Evolutionary conservation across 2,329 filamentous ascomycete genomes (phyloP).

Genomic region (Alternaria triticina): DNA sequence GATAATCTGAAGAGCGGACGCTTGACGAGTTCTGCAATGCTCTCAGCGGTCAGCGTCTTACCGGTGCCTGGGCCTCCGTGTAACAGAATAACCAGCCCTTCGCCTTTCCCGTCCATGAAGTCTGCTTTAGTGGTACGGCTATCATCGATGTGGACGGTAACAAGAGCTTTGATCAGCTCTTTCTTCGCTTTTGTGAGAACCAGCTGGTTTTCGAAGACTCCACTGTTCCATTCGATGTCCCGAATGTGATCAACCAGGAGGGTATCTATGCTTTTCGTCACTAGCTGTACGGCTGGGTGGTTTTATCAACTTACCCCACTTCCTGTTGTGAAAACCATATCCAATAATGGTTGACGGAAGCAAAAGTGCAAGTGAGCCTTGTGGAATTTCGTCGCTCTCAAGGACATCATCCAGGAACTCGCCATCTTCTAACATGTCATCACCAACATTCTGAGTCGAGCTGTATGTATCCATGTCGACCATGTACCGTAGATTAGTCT

Average conservation of each 20-base stretch:
- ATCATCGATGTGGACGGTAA: neutral
- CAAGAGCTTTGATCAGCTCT: neutral
- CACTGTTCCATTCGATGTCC: neutral
- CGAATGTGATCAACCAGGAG: too few relatives aligned
- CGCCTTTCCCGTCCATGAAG: constrained; percentile 53
- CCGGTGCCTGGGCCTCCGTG: constrained; percentile 26
- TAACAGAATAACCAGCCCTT: constrained; percentile 23
- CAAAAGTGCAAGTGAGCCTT: too few relatives aligned
- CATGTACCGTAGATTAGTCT: neutral
- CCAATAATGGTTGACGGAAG: too few relatives aligned
- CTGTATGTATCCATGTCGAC: too few relatives aligned
- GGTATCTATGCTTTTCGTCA: too few relatives aligned
- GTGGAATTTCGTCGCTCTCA: too few relatives aligned
- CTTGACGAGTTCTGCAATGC: neutral
- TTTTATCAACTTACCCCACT: too few relatives aligned
- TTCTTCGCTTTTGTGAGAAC: neutral
- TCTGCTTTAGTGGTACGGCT: constrained; percentile 18
- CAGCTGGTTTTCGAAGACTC: neutral
- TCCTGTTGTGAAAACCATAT: too few relatives aligned
- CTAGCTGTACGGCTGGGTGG: too few relatives aligned
- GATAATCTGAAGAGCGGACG: neutral
- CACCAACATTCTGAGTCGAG: too few relatives aligned
- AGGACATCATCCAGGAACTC: too few relatives aligned
- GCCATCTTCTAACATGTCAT: too few relatives aligned
- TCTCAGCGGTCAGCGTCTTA: constrained; percentile 17